Percentiles rank a stretch among this genome's conserved stretches.
Evolutionary conservation across 177 flowering plant species (phyloP).

Genomic region (Tripterygium wilfordii): DNA sequence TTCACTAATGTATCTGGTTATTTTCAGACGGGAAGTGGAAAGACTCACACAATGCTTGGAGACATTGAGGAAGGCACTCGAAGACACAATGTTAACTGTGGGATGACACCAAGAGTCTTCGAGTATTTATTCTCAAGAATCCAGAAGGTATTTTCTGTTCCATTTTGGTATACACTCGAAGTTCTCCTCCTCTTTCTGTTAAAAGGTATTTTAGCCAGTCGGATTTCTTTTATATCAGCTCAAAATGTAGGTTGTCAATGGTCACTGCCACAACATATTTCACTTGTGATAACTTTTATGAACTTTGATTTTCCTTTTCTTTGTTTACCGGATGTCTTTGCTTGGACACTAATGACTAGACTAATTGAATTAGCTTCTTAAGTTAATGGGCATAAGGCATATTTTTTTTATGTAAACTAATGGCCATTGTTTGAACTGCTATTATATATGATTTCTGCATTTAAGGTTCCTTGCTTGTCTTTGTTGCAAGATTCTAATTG

Average conservation of each 20-base stretch:
- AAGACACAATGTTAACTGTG: constrained; percentile 89
- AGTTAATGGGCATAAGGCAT: too few species aligned
- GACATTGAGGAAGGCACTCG: constrained; percentile 92
- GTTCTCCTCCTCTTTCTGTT: not conserved
- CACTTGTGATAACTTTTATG: too few species aligned
- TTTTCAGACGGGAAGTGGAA: constrained; percentile 99
- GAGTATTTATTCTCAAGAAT: constrained; percentile 85
- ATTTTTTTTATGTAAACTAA: too few species aligned
- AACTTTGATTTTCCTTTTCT: too few species aligned
- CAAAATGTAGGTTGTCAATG: not conserved
- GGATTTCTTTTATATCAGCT: too few species aligned
- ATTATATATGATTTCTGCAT: too few species aligned
- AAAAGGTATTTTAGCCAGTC: not conserved
- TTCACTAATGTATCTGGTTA: constrained; percentile 2
- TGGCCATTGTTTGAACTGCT: too few species aligned
- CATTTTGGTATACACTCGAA: not conserved
- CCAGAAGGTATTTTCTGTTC: constrained; percentile 61
- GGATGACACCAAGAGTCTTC: constrained; percentile 97
- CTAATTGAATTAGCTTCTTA: too few species aligned
- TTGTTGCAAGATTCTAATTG: not conserved
- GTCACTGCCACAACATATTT: too few species aligned
- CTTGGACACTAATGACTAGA: too few species aligned
- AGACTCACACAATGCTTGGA: constrained; percentile 98
- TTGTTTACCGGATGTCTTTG: too few species aligned
- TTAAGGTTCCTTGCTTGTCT: too few species aligned